A percentile compares a stretch with the other conserved stretches of the same genome.
Evolutionary conservation across 257 asterid genomes (phyloP).

Genomic region (Przewalskia tangutica): DNA sequence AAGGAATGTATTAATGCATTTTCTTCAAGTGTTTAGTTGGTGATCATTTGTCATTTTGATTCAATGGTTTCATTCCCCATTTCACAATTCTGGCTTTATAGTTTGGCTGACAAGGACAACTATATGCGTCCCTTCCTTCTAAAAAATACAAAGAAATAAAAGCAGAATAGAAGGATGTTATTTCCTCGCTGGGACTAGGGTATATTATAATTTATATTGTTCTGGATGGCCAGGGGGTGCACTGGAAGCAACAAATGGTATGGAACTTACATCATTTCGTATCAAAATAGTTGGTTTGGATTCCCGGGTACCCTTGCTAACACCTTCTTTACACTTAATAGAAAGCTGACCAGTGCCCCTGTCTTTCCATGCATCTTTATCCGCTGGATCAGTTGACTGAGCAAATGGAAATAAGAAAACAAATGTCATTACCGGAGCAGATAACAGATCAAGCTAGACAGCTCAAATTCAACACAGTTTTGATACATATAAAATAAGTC

Average conservation of each 20-base stretch:
- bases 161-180: neutral
- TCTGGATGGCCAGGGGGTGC: neutral
- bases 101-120: neutral
- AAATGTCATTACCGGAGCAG: neutral
- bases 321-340: slow-evolving; percentile 86
- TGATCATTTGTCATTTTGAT: neutral
- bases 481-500: neutral
- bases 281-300: slow-evolving; percentile 82
- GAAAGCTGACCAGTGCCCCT: slow-evolving; percentile 82
- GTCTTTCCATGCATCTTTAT: slow-evolving; percentile 81
- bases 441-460: neutral
- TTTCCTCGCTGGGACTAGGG: neutral
- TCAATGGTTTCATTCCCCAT: neutral
- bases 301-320: slow-evolving; percentile 72
- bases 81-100: neutral
- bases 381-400: slow-evolving; percentile 75
- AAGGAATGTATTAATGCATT: neutral
- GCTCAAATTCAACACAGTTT: neutral
- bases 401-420: slow-evolving; percentile 14
- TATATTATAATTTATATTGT: neutral
- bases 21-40: neutral
- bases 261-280: slow-evolving; percentile 76
- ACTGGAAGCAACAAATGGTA: neutral
- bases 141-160: neutral
- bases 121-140: neutral